Conservation (phyloP, 129 eudicot species). For the Mikania micrantha region DNA sequence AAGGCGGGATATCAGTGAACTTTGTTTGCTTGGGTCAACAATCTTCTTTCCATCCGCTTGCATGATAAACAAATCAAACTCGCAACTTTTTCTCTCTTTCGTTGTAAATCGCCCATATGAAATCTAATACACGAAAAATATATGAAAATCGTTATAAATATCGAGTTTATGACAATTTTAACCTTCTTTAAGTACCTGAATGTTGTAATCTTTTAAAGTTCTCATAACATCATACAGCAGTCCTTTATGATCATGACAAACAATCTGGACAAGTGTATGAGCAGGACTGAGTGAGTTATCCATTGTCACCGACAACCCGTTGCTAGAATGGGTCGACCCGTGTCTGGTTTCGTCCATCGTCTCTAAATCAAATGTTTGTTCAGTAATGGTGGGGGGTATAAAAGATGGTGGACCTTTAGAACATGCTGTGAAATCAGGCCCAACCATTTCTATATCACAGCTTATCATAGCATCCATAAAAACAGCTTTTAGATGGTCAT, state of each 20-base stretch:
- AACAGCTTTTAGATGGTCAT: conserved; percentile 32
- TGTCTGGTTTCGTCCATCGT: not conserved
- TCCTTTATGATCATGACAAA: conserved; percentile 74
- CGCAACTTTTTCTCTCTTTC: conserved; percentile 40
- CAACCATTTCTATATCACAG: conserved; percentile 66
- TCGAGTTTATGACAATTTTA: not conserved
- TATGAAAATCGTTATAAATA: not conserved
- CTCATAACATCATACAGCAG: conserved; percentile 81
- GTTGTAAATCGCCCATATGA: conserved; percentile 68
- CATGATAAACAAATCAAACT: conserved; percentile 67
- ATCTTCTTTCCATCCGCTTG: conserved; percentile 77
- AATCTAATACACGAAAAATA: conserved; percentile 31
- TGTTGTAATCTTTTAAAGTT: conserved; percentile 65
- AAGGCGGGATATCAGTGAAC: conserved; percentile 45
- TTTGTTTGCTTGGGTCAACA: conserved; percentile 56
- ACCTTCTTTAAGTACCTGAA: conserved; percentile 35
- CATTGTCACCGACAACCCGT: too few species aligned
- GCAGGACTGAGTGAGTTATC: conserved; percentile 83
- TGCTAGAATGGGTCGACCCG: not conserved
- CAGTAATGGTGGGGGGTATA: conserved; percentile 7
- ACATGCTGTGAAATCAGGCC: conserved; percentile 48
- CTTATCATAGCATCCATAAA: conserved; percentile 52
- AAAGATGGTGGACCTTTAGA: conserved; percentile 34
- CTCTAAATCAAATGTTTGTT: conserved; percentile 3
- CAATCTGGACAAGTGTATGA: conserved; percentile 71